These are phyloP conservation scores for Scedosporium dehoogii DNA, from an alignment of 2,329 filamentous ascomycete genomes.

Conservation along the genomic window DNA sequence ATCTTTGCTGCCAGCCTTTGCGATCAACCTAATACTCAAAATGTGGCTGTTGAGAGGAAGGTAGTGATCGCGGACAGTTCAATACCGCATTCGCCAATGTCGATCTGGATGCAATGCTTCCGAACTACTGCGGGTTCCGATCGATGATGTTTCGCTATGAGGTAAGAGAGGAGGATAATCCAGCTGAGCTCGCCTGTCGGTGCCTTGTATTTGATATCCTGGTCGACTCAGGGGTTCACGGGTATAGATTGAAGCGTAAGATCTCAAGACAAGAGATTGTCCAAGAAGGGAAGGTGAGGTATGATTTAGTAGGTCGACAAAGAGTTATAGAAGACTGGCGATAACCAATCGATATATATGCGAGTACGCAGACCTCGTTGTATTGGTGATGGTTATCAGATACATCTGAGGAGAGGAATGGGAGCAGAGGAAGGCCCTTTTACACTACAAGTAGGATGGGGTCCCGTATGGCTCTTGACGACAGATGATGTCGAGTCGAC, in stretches of 20 bases:
- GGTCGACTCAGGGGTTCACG: background rate
- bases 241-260: too few relatives aligned
- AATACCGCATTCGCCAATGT: conserved; percentile 1
- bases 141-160: background rate
- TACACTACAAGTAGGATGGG: background rate
- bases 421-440: background rate
- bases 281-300: too few relatives aligned
- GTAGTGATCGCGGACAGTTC: background rate
- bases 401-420: background rate
- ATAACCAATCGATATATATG: background rate
- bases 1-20: background rate
- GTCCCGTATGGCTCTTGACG: background rate
- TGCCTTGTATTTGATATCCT: background rate
- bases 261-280: too few relatives aligned
- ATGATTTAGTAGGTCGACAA: background rate
- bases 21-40: conserved; percentile 3
- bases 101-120: background rate
- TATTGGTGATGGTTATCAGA: background rate
- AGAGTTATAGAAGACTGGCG: background rate
- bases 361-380: background rate
- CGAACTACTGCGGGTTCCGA: background rate
- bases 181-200: background rate
- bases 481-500: conserved; percentile 1
- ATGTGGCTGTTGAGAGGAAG: background rate
- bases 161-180: background rate